Evolutionary conservation across 2,329 filamentous ascomycete species (phyloP).

Genomic region (Apiospora sp.): DNA sequence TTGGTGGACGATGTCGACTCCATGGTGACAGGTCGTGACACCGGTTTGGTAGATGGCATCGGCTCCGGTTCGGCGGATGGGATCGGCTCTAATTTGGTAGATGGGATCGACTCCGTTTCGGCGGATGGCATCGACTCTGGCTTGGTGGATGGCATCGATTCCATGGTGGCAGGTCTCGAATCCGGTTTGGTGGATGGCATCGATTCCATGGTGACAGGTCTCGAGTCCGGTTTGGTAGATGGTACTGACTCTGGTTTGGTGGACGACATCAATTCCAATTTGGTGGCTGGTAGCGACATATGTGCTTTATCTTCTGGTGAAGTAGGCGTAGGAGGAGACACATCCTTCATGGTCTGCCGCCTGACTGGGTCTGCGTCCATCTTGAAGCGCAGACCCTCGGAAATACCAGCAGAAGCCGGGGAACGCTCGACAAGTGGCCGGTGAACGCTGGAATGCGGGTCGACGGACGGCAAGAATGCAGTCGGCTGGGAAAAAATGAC

Average conservation of each 20-base stretch:
- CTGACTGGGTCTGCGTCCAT: conserved; percentile 40
- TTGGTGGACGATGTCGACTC: neutral
- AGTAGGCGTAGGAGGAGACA: neutral
- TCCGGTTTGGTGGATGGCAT: too few species aligned
- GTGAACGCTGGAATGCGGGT: conserved; percentile 40
- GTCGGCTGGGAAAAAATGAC: conserved; percentile 13
- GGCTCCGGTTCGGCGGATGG: neutral
- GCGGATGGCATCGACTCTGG: neutral
- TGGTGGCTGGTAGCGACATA: neutral
- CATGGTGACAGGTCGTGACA: conserved; percentile 12
- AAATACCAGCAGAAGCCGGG: conserved; percentile 18
- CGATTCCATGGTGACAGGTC: conserved; percentile 17
- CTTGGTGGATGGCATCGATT: conserved; percentile 25
- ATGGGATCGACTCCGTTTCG: neutral
- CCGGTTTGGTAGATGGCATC: too few species aligned
- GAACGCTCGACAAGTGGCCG: conserved; percentile 33
- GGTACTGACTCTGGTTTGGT: conserved; percentile 25
- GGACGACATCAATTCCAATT: neutral
- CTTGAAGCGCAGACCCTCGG: conserved; percentile 34
- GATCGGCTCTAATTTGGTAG: conserved; percentile 24
- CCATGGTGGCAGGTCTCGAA: conserved; percentile 7
- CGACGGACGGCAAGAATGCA: conserved; percentile 37
- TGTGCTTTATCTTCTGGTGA: neutral
- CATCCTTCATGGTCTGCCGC: conserved; percentile 25
- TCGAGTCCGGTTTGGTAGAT: neutral